Evolutionary conservation across 2,329 filamentous ascomycete genomes (phyloP).

Genomic region (Colletotrichum sp.): DNA sequence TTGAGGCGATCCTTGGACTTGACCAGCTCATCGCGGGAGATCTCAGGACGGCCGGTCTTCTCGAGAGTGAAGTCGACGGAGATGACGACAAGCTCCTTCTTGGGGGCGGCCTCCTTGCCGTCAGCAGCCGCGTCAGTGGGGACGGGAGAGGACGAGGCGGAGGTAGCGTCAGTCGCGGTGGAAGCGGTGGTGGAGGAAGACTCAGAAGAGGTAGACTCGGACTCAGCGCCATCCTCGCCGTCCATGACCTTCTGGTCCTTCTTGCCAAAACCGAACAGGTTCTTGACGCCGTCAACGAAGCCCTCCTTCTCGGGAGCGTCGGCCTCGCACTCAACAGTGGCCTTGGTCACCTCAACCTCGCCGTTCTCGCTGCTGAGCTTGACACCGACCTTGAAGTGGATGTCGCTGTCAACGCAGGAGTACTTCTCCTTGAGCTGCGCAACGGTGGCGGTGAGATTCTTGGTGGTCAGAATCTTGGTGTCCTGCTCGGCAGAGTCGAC

Average conservation of each 20-base stretch:
- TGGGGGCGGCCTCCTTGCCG: conserved; percentile 57
- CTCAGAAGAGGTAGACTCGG: conserved; percentile 40
- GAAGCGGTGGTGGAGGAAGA: conserved; percentile 47
- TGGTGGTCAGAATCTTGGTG: conserved; percentile 72
- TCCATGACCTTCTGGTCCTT: conserved; percentile 83
- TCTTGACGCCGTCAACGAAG: conserved; percentile 93
- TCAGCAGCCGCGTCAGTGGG: conserved; percentile 53
- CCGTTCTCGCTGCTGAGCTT: conserved; percentile 76
- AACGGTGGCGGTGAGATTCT: conserved; percentile 87
- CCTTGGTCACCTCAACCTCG: conserved; percentile 77
- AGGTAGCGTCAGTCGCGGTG: conserved; percentile 6
- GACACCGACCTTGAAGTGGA: conserved; percentile 80
- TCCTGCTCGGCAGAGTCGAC: conserved; percentile 64
- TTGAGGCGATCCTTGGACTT: conserved; percentile 73
- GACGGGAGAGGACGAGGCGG: conserved; percentile 43
- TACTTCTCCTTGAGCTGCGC: conserved; percentile 78
- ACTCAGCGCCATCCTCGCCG: conserved; percentile 51
- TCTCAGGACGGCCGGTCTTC: conserved; percentile 53
- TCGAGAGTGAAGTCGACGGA: conserved; percentile 55
- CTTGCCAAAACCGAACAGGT: conserved; percentile 91
- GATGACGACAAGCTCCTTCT: conserved; percentile 63
- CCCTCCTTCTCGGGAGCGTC: conserved; percentile 76
- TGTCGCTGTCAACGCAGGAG: conserved; percentile 76
- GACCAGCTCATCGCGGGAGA: conserved; percentile 54
- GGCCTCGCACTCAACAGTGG: conserved; percentile 84